phyloP scores from a whole-genome alignment of 2,329 filamentous ascomycete species.

The Coniochaeta hoffmannii region DNA sequence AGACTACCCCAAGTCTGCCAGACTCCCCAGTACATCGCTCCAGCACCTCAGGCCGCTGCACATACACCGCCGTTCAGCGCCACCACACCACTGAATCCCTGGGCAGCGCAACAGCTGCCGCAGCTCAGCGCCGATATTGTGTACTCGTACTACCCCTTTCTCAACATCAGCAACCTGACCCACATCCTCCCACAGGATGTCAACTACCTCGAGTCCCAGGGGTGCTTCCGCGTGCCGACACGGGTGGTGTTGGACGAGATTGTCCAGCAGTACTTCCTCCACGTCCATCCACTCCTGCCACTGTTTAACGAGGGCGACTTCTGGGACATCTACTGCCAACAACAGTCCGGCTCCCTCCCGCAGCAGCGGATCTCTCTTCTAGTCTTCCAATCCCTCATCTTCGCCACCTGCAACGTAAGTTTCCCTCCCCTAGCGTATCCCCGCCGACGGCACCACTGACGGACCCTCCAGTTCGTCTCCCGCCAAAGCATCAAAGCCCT shows the following conservation, averaged over 20 bases:
- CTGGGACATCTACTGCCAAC: slow-evolving; percentile 34
- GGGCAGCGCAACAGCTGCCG: slow-evolving; percentile 14
- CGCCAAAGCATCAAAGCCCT: slow-evolving; percentile 29
- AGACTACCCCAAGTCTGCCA: neutral
- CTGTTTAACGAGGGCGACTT: slow-evolving; percentile 38
- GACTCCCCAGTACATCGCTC: neutral
- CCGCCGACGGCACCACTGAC: neutral
- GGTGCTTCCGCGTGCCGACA: slow-evolving; percentile 36
- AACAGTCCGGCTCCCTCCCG: slow-evolving; percentile 8
- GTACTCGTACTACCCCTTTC: slow-evolving; percentile 36
- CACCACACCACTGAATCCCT: neutral
- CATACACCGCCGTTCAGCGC: neutral
- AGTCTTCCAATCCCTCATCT: slow-evolving; percentile 37
- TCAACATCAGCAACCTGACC: slow-evolving; percentile 27
- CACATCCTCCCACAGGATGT: slow-evolving; percentile 37
- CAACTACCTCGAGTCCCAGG: slow-evolving; percentile 37
- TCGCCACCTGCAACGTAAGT: slow-evolving; percentile 32
- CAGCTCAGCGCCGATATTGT: slow-evolving; percentile 16
- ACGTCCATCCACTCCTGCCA: slow-evolving; percentile 37
- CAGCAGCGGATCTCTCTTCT: slow-evolving; percentile 32
- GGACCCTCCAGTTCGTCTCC: slow-evolving; percentile 27
- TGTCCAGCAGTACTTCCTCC: slow-evolving; percentile 38
- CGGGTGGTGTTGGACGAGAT: slow-evolving; percentile 36
- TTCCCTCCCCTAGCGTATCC: neutral
- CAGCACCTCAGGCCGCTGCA: neutral